phyloP scores from a whole-genome alignment of 495 filamentous ascomycete species.

The Chaetomidium leptoderma region DNA sequence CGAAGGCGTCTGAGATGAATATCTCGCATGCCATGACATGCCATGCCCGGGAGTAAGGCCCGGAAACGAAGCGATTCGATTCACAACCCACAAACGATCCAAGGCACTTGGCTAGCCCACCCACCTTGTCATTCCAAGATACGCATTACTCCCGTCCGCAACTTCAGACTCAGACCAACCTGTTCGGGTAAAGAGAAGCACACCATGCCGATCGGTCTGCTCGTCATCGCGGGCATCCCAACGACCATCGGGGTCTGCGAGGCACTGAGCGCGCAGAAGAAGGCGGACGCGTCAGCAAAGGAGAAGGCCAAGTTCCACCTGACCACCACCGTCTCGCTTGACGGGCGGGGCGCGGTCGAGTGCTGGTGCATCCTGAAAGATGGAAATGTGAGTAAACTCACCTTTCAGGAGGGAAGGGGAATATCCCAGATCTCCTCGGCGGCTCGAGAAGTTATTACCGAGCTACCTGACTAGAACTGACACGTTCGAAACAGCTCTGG shows the following conservation, averaged over 20 bases:
- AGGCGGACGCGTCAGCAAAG: slow-evolving; percentile 44
- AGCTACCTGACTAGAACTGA: too few relatives aligned
- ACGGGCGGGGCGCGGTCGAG: slow-evolving; percentile 35
- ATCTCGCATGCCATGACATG: not conserved
- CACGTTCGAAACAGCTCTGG: slow-evolving; percentile 37
- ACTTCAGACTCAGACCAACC: not conserved
- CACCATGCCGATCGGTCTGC: slow-evolving; percentile 43
- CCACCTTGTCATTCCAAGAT: not conserved
- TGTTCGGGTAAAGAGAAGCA: not conserved
- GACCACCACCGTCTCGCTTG: slow-evolving; percentile 42
- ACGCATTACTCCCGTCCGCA: not conserved
- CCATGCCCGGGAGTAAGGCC: not conserved
- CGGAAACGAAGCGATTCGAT: slow-evolving; percentile 3
- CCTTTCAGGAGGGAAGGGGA: not conserved
- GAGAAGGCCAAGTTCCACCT: slow-evolving; percentile 51
- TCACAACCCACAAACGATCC: not conserved
- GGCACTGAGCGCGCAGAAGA: slow-evolving; percentile 50
- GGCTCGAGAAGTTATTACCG: too few relatives aligned
- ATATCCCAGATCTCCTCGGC: not conserved
- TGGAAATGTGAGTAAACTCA: slow-evolving; percentile 37
- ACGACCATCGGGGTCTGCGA: slow-evolving; percentile 50
- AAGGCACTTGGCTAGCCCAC: not conserved
- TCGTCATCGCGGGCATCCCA: slow-evolving; percentile 45
- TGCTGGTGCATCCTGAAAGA: slow-evolving; percentile 42
- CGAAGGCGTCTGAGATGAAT: too few relatives aligned